Percentiles rank a stretch among this genome's conserved stretches.
phyloP scores from a whole-genome alignment of 1,284 basidiomycete genomes.

The Neonothopanus nambi region DNA sequence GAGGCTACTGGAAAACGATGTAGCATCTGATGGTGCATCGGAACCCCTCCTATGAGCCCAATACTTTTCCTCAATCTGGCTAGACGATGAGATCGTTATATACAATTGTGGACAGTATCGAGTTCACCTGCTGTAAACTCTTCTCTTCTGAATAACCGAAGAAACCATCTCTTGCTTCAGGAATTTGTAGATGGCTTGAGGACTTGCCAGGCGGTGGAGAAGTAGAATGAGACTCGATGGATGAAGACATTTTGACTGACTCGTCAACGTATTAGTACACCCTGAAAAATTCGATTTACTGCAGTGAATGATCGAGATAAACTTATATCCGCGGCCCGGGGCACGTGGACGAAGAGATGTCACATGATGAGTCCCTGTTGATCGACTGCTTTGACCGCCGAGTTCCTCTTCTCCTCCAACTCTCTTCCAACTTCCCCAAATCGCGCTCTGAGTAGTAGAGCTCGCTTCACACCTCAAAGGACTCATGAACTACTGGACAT shows the following conservation, averaged over 20 bases:
- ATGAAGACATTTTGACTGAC: not conserved
- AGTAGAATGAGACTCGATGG: not conserved
- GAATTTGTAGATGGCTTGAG: conserved; percentile 41
- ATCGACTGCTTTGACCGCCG: no score
- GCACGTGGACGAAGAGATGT: no score
- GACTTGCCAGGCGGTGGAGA: conserved; percentile 4
- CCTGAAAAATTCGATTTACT: no score
- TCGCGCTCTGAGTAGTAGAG: no score
- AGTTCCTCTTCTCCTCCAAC: no score
- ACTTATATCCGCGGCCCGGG: no score
- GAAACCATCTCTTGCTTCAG: conserved; percentile 66
- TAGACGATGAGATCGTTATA: conserved; percentile 3
- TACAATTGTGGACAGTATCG: not conserved
- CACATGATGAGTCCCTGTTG: no score
- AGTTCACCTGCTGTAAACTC: conserved; percentile 65
- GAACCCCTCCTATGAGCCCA: conserved; percentile 60
- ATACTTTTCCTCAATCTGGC: conserved; percentile 72
- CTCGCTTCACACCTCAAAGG: no score
- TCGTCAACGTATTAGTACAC: no score
- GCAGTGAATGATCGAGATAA: no score
- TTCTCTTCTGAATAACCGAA: conserved; percentile 79
- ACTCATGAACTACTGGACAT: no score
- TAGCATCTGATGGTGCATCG: conserved; percentile 45
- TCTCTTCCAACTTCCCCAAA: no score
- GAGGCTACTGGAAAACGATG: conserved; percentile 38